Evolutionary conservation across 2,329 filamentous ascomycete genomes (phyloP), one percentile per base, ranked within the genome.

Genomic region (Trichoderma oligosporum): DNA sequence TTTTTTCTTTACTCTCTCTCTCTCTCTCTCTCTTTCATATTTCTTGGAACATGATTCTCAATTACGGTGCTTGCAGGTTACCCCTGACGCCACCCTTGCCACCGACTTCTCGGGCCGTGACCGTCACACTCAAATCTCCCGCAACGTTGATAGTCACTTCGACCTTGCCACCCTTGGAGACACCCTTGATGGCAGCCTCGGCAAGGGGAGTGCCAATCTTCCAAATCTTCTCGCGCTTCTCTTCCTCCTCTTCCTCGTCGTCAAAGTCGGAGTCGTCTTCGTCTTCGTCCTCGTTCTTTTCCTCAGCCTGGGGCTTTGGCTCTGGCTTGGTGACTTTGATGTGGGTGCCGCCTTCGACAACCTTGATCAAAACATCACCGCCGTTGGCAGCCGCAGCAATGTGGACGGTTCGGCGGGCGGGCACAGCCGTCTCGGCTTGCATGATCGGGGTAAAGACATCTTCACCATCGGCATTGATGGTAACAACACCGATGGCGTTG

Each of bases 311-410:
- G 59, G 83, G 64, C 80, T 91, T 91, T 61, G 87, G 83, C 76
- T 93, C 89, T 33, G 89, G 86, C 78, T 94, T 91, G 61, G 89
- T 93, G 67, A 96, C 86, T 76, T 96, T 95, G 80, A 97, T 97
- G 73, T 96, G 88, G 39, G 90, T 87, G 65, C 83, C 82, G 65
- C 91, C 94, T 78, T 99, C 94, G 63, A 87, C 89, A 55, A 99
- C 82, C 75, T 89, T 90, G 72, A 99, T 77, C 11, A 97, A 79
- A 3, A 97, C 88, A 67, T 96, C 88, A 53, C 94, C 94, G 61
- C 91, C 92, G 44, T 86, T 84, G 71, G 88, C 85, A 59, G 91
- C 87, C 5, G 84, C 87, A 39, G 82, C 71, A 67, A 97, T 85
- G 68, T 91, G 87, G 44, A 92, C 84, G 31, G 88, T 90, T 66